Evolutionary conservation across 805 yeast genomes (phyloP), one percentile per base, ranked within the genome.

Genomic region (Starmerella kuoi): DNA sequence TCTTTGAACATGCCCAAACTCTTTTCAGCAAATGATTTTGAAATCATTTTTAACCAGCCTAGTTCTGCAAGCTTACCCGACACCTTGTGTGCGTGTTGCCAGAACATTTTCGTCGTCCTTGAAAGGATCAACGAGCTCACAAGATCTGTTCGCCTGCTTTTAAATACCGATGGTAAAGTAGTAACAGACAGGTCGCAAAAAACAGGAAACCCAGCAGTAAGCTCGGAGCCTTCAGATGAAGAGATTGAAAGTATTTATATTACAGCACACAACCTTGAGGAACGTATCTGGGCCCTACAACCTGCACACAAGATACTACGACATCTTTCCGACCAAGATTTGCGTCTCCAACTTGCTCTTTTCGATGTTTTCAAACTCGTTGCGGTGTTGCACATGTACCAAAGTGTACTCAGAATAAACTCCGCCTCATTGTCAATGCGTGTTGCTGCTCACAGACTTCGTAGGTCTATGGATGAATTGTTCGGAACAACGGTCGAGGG

Each of bases 291-390:
- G 41, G 45, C 53, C 2, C 68, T 73, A 7, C 65, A 65, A 42
- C 87, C 87, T 0, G 71, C 72, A 35, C 62, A 67, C 7, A 55
- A 58, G 17, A 75, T 74, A 41, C 55, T 78, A 31, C 51, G 56
- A 14, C 58, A 60, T 21, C 51, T 61, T 30, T 52, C 63, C 4
- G 55, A 64, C 0, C 63, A 65, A 21, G 85, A 80, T 37, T 60
- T 77, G 22, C 79, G 76, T 52, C 62, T 73, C 42, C 91, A 82
- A 54, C 61, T 80, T 38, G 75, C 83, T 1, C 58, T 80, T 27
- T 83, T 82, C 57, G 86, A 79, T 51, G 69, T 76, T 11, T 77
- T 78, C 57, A 84, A 79, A 58, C 55, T 79, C 24, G 72, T 85
- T 15, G 76, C 86, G 1, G 72, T 74, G 49, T 61, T 83, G 30